Conservation (phyloP, 192 early-diverging fungal genomes). For the Umbelopsis ramanniana region DNA sequence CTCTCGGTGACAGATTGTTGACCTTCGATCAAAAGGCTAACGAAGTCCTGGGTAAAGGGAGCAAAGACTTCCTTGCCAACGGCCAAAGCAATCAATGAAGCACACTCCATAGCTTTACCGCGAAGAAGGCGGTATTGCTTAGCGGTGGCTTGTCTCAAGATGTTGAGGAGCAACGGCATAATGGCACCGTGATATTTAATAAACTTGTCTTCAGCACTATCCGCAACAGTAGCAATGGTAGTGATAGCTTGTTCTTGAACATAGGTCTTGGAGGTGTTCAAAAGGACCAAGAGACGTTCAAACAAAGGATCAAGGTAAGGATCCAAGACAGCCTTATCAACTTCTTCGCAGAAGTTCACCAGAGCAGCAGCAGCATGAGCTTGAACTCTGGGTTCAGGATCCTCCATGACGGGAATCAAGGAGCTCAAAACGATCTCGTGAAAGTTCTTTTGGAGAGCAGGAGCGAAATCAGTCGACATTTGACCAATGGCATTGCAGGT, state of each 20-base stretch:
- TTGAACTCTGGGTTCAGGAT: constrained; percentile 86
- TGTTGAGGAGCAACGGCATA: constrained; percentile 94
- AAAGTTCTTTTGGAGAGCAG: constrained; percentile 73
- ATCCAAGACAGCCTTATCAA: constrained; percentile 79
- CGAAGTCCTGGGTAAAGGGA: constrained; percentile 77
- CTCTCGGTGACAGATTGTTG: constrained; percentile 84
- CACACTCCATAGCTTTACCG: constrained; percentile 98
- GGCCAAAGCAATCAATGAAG: constrained; percentile 90
- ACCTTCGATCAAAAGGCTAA: constrained; percentile 77
- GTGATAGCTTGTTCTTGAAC: constrained; percentile 99
- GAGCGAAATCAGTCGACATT: constrained; percentile 96
- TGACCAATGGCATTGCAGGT: constrained; percentile 97
- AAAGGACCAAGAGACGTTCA: constrained; percentile 79
- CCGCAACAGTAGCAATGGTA: constrained; percentile 95
- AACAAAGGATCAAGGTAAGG: constrained; percentile 93
- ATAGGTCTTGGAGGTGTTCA: constrained; percentile 85
- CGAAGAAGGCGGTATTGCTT: constrained; percentile 91
- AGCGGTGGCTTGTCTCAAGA: constrained; percentile 81
- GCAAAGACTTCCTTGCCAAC: constrained; percentile 91
- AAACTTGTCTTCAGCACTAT: constrained; percentile 92
- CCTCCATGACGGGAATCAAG: constrained; percentile 90
- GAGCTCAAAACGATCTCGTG: constrained; percentile 71
- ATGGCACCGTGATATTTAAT: constrained; percentile 90
- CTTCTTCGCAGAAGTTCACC: constrained; percentile 97
- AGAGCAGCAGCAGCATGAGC: constrained; percentile 94